phyloP scores from a whole-genome alignment of 2,329 filamentous ascomycete species.

The Aspergillus brasiliensis region DNA sequence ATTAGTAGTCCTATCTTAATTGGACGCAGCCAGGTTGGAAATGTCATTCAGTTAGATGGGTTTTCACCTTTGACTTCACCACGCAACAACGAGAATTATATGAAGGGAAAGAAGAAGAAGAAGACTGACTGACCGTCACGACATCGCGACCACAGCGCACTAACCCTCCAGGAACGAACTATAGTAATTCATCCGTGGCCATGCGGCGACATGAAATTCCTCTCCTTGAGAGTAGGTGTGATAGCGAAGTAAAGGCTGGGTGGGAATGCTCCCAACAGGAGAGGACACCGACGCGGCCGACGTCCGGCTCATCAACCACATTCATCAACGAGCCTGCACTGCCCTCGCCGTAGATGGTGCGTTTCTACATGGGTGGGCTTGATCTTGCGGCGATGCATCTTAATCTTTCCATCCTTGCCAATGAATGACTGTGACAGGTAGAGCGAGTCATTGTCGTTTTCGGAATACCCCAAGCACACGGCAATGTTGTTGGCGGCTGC shows the following conservation, averaged over 20 bases:
- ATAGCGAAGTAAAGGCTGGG: constrained; percentile 51
- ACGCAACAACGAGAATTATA: too few species aligned
- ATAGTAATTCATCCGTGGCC: constrained; percentile 35
- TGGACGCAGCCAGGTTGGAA: too few species aligned
- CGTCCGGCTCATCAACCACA: constrained; percentile 41
- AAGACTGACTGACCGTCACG: too few species aligned
- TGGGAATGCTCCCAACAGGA: constrained; percentile 54
- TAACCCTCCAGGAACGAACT: too few species aligned
- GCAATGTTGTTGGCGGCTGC: constrained; percentile 40
- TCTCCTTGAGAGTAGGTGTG: constrained; percentile 46
- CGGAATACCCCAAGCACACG: constrained; percentile 47
- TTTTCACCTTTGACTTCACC: too few species aligned
- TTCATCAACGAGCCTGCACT: constrained; percentile 33
- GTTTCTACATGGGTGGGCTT: constrained; percentile 55
- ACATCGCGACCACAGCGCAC: too few species aligned
- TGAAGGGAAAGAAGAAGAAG: too few species aligned
- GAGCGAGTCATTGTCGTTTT: constrained; percentile 38
- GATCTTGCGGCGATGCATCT: constrained; percentile 50
- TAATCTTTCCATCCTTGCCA: constrained; percentile 41
- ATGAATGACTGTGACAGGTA: constrained; percentile 53
- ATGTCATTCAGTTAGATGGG: too few species aligned
- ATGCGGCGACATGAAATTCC: constrained; percentile 50
- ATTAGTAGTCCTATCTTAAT: too few species aligned
- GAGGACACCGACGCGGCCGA: constrained; percentile 32
- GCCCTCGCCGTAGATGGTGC: constrained; percentile 50